Conservation (phyloP, 177 flowering plant species). For the Tripterygium wilfordii region DNA sequence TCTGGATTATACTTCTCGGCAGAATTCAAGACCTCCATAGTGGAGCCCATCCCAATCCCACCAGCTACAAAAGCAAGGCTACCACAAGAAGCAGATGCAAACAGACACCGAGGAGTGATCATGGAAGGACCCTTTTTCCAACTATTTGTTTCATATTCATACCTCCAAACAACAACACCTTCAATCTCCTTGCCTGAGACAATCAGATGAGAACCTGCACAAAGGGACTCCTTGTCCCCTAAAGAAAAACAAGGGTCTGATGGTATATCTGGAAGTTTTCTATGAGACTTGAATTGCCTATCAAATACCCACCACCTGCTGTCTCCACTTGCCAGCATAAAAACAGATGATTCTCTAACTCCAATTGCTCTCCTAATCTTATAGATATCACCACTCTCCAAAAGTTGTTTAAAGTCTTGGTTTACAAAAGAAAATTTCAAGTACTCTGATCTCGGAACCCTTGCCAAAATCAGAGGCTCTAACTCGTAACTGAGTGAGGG, state of each 20-base stretch:
- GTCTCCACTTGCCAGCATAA: constrained; percentile 59
- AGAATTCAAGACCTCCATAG: constrained; percentile 31
- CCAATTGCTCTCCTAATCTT: constrained; percentile 45
- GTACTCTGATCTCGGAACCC: constrained; percentile 54
- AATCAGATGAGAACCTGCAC: constrained; percentile 67
- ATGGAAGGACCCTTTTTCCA: constrained; percentile 73
- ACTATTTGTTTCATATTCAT: constrained; percentile 39
- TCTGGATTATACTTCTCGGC: constrained; percentile 67
- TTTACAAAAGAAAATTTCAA: constrained; percentile 46
- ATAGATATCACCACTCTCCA: constrained; percentile 48
- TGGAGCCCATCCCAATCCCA: constrained; percentile 35
- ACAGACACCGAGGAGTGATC: constrained; percentile 65
- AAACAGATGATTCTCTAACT: constrained; percentile 52
- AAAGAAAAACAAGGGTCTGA: constrained; percentile 42
- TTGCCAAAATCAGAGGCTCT: constrained; percentile 55
- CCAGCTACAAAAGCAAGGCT: constrained; percentile 67
- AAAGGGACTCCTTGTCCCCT: constrained; percentile 75
- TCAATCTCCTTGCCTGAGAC: constrained; percentile 63
- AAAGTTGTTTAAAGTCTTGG: constrained; percentile 31
- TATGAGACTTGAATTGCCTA: constrained; percentile 28
- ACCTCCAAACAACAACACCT: constrained; percentile 64
- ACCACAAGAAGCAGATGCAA: constrained; percentile 73
- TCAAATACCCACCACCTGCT: constrained; percentile 62
- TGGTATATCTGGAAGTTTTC: constrained; percentile 56
- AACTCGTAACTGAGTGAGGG: constrained; percentile 55